Evolutionary conservation across 108 stramenopile genomes (phyloP).

Genomic region (Parietichytrium sp.): DNA sequence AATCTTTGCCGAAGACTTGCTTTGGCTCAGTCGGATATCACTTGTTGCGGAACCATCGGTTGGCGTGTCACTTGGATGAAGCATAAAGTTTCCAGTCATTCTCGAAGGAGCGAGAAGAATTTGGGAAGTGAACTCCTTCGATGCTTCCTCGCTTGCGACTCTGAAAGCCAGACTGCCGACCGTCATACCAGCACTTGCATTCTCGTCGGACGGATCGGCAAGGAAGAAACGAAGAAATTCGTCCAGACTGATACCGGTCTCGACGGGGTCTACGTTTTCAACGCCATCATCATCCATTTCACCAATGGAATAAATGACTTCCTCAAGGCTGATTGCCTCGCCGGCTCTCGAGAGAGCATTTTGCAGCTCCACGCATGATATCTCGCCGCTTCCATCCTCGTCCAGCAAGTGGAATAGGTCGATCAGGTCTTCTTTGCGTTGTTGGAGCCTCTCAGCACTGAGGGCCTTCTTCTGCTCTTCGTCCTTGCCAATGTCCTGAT

Average conservation of each 20-base stretch:
- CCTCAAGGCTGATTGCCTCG: slow-evolving; percentile 20
- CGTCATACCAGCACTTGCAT: too few relatives aligned
- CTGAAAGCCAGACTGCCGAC: too few relatives aligned
- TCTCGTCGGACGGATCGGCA: too few relatives aligned
- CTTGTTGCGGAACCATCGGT: too few relatives aligned
- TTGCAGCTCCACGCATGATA: slow-evolving; percentile 16
- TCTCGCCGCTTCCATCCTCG: slow-evolving; percentile 32
- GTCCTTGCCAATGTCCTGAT: not conserved
- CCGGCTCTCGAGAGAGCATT: not conserved
- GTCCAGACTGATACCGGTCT: slow-evolving; percentile 1
- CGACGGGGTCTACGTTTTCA: not conserved
- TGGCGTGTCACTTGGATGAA: too few relatives aligned
- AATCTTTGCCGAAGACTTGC: too few relatives aligned
- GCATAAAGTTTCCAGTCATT: too few relatives aligned
- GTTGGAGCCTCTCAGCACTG: not conserved
- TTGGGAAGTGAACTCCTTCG: too few relatives aligned
- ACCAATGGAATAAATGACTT: slow-evolving; percentile 14
- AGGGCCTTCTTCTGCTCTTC: not conserved
- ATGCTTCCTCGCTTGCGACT: too few relatives aligned
- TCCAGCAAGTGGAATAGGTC: slow-evolving; percentile 26
- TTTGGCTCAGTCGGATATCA: too few relatives aligned
- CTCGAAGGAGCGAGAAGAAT: too few relatives aligned
- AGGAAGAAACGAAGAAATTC: slow-evolving; percentile 27
- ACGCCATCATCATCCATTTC: slow-evolving; percentile 37
- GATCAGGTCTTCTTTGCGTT: not conserved